Percentiles rank a stretch among this genome's conserved stretches.
These are phyloP conservation scores for Lomentospora prolificans DNA, from an alignment of 2,329 filamentous ascomycete species.

Conservation along the genomic window DNA sequence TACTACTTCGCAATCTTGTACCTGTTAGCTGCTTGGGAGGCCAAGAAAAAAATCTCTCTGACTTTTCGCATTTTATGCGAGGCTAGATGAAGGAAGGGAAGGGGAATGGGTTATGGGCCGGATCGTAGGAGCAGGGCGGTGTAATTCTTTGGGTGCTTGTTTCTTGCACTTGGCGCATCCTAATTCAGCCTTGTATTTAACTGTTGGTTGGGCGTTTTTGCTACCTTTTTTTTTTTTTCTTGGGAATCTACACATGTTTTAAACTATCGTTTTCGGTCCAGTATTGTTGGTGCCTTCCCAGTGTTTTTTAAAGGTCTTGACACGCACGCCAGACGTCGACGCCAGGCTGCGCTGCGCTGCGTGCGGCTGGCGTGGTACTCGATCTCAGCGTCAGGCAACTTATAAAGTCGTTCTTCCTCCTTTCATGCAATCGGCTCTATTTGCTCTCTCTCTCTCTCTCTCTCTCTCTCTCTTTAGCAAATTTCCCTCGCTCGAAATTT, in stretches of 20 bases:
- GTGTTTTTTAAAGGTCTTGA: too few species aligned
- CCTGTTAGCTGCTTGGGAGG: neutral
- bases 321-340: too few species aligned
- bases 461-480: neutral
- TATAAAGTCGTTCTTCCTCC: too few species aligned
- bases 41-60: neutral
- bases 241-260: too few species aligned
- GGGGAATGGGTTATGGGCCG: neutral
- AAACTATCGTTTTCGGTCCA: too few species aligned
- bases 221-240: conserved; percentile 10
- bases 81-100: neutral
- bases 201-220: conserved; percentile 3
- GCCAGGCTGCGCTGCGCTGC: too few species aligned
- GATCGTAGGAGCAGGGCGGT: too few species aligned
- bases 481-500: too few species aligned
- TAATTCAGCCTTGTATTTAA: neutral
- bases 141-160: neutral
- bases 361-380: too few species aligned
- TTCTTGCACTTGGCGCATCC: neutral
- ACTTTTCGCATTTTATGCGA: conserved; percentile 7
- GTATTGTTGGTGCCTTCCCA: too few species aligned
- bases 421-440: too few species aligned
- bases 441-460: conserved; percentile 7
- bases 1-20: conserved; percentile 8
- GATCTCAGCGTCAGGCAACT: too few species aligned